Evolutionary conservation across 2,329 filamentous ascomycete species (phyloP), one percentile per base, ranked within the genome.

Genomic region (Diaporthe ilicicola): DNA sequence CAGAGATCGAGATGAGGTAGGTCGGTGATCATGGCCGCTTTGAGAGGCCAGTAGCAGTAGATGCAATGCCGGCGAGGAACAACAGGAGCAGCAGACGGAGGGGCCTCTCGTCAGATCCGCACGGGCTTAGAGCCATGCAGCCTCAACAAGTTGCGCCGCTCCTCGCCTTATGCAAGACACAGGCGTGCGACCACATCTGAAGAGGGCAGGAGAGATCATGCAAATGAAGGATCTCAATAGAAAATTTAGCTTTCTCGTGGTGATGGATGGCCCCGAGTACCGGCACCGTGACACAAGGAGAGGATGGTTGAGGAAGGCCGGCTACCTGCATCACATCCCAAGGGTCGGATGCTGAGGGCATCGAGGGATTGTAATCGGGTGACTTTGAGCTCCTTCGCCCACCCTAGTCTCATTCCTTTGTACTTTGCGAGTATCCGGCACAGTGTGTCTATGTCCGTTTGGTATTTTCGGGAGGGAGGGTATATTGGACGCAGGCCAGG

Each of bases 351-450:
- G 5, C 27, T n/a, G 59, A 62, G 12, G 29, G 13, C 29, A 10
- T 24, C 59, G 29, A 64, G 59, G 29, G 9, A 27, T 37, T 13
- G 27, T 24, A n/a, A n/a, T n/a, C n/a, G n/a, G n/a, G n/a, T n/a
- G n/a, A n/a, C 27, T 10, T 59, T 37, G 13, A n/a, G 7, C 6
- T 4, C 39, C 32, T 24, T 2, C 3, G 34, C 9, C 0, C 7
- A 19, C 37, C 12, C 34, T 12, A 13, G n/a, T 13, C 15, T 32
- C 48, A 9, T 17, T 10, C 4, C 32, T n/a, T 34, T 53, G 67
- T 67, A 70, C 29, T 37, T n/a, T 15, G 29, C 22, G 65, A 44
- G 68, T 70, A 68, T 65, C 17, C 54, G 32, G 55, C 64, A 65
- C 56, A 65, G 50, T 70, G 44, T 48, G 34, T 17, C 15, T 27